Evolutionary conservation across 805 yeast genomes (phyloP), one percentile per base, ranked within the genome.

Genomic region (Metschnikowia orientalis): DNA sequence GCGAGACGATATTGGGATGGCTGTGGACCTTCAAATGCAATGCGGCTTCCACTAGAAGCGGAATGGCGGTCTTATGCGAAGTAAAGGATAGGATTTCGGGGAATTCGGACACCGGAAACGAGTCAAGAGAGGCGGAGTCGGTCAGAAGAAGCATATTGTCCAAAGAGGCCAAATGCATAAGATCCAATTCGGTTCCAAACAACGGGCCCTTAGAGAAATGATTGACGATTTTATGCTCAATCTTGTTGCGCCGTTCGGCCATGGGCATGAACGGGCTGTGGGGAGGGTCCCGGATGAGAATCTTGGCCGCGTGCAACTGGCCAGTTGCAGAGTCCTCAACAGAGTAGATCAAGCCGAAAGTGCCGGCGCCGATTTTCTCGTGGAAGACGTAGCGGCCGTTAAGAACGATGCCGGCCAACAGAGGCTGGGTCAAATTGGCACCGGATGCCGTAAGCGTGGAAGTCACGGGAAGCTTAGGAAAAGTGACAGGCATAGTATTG

Each of bases 241-340:
- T 60, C 48, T 85, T 86, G 14, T 70, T 69, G 26, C 67, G 68
- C 30, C 87, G 62, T 18, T 63, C 67, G 6, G 73, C 75, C n/a
- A n/a, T n/a, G n/a, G n/a, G n/a, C 3, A 72, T 48, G 18, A 81
- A 74, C 0, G 95, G 85, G 50, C 86, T 95, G 49, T 88, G 88
- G 54, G 89, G 95, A 5, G 66, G 61, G 34, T 65, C 62, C 43
- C 79, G 79, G 26, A 79, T 61, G 4, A 83, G 67, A 33, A 81
- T 77, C 53, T 87, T 87, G 40, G 88, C 75, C 2, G 95, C 95
- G 47, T 66, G 78, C 13, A 63, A 58, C 29, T 64, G 57, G 11
- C 71, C 67, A 0, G 81, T 69, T 26, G 45, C 50, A 13, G 67
- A 43, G 23, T 71, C 64, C 16, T 71, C 73, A 42, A 74, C 86